Evolutionary conservation across 805 yeast species (phyloP).

Genomic region (Kuraishia piskuri): DNA sequence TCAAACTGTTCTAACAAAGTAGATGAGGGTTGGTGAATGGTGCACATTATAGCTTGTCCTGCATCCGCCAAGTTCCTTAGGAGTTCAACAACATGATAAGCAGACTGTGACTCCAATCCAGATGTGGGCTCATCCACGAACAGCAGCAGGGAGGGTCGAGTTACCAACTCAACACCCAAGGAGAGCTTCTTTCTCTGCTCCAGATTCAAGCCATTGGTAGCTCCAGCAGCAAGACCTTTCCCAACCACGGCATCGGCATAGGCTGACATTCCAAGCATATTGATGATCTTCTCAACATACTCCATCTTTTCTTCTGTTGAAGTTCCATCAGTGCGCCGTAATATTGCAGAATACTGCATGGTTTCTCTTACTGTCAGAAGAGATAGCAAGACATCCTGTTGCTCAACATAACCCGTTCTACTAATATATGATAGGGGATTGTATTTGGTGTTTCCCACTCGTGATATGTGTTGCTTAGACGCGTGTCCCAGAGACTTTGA

Average conservation of each 20-base stretch:
- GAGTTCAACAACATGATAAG: slow-evolving; percentile 41
- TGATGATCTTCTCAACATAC: slow-evolving; percentile 34
- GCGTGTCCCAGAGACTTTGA: slow-evolving; percentile 32
- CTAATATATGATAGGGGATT: slow-evolving; percentile 11
- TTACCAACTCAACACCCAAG: slow-evolving; percentile 38
- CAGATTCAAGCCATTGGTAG: slow-evolving; percentile 32
- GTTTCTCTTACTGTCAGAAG: slow-evolving; percentile 40
- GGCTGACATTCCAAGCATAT: slow-evolving; percentile 31
- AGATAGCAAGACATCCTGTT: slow-evolving; percentile 39
- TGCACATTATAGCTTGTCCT: slow-evolving; percentile 45
- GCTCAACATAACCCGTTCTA: slow-evolving; percentile 43
- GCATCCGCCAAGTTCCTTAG: slow-evolving; percentile 33
- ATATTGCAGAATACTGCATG: slow-evolving; percentile 30
- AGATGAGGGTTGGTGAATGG: slow-evolving; percentile 51
- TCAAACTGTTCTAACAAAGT: slow-evolving; percentile 39
- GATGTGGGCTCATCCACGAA: slow-evolving; percentile 48
- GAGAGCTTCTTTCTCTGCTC: slow-evolving; percentile 35
- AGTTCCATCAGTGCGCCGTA: slow-evolving; percentile 28
- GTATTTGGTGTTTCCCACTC: slow-evolving; percentile 8
- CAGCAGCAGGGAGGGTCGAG: slow-evolving; percentile 34
- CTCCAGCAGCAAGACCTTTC: slow-evolving; percentile 5
- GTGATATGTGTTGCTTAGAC: slow-evolving; percentile 18
- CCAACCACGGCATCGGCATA: slow-evolving; percentile 38
- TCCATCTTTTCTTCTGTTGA: slow-evolving; percentile 29
- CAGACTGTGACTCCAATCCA: slow-evolving; percentile 43